phyloP scores from a whole-genome alignment of 1,139 yeast genomes.

The Saccharomycopsis crataegensis region DNA sequence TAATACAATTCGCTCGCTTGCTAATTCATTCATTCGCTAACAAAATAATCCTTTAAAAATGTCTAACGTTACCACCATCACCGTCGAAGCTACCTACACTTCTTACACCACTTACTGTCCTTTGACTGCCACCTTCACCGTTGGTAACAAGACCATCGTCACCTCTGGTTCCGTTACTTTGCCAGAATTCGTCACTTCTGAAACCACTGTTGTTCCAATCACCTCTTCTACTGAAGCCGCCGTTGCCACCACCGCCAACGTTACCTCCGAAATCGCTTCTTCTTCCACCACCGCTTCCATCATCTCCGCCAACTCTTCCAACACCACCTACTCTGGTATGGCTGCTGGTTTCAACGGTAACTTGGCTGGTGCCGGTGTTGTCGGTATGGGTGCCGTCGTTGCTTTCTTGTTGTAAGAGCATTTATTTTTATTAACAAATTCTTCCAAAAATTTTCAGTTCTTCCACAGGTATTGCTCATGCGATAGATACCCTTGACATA shows the following conservation, averaged over 20 bases:
- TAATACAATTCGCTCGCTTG: not conserved
- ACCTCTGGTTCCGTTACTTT: conserved; percentile 36
- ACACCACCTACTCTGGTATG: conserved; percentile 3
- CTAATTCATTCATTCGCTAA: conserved; percentile 7
- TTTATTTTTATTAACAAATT: too few species aligned
- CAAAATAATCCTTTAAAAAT: not conserved
- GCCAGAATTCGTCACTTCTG: conserved; percentile 21
- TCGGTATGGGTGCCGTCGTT: conserved; percentile 15
- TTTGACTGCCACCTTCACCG: conserved; percentile 32
- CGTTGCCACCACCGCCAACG: conserved; percentile 16
- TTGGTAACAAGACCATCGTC: conserved; percentile 31
- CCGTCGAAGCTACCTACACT: conserved; percentile 27
- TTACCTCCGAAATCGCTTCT: conserved; percentile 16
- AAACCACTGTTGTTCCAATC: conserved; percentile 12
- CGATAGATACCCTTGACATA: not conserved
- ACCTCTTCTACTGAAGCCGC: conserved; percentile 19
- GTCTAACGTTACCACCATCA: conserved; percentile 24
- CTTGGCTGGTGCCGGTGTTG: conserved; percentile 14
- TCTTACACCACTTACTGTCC: conserved; percentile 37
- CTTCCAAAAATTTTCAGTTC: not conserved
- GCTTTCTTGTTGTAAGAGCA: conserved; percentile 13
- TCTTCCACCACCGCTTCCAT: conserved; percentile 19
- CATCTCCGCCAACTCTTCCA: conserved; percentile 9
- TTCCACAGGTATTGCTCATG: not conserved
- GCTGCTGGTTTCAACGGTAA: conserved; percentile 14